These are phyloP conservation scores for Colletotrichum sp. DNA, from an alignment of 2,329 filamentous ascomycete genomes.

Conservation along the genomic window DNA sequence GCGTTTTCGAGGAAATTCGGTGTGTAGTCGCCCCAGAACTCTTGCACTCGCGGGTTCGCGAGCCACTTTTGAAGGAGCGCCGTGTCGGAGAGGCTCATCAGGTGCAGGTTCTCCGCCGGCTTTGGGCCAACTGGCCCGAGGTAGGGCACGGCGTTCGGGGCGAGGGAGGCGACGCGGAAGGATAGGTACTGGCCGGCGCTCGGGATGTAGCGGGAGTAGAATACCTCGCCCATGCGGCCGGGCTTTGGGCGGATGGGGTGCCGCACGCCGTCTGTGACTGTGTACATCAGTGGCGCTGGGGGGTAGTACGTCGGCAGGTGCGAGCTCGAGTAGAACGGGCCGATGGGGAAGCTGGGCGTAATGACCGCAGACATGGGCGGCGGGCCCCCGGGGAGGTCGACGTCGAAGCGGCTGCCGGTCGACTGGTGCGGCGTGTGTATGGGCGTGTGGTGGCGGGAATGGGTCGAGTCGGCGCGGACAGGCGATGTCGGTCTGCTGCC, in stretches of 20 bases:
- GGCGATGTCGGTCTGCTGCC: conserved; percentile 61
- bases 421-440: conserved; percentile 31
- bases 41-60: conserved; percentile 80
- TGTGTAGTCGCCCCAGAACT: conserved; percentile 81
- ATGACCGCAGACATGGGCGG: conserved; percentile 37
- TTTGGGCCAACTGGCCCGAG: conserved; percentile 59
- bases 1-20: conserved; percentile 70
- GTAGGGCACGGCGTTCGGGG: conserved; percentile 67
- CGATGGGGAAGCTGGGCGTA: conserved; percentile 50
- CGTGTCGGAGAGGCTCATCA: conserved; percentile 55
- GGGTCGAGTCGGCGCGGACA: conserved; percentile 34
- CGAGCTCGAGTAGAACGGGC: conserved; percentile 81
- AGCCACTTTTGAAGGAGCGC: conserved; percentile 84
- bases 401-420: conserved; percentile 22
- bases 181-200: conserved; percentile 84
- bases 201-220: conserved; percentile 88
- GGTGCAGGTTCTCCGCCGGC: conserved; percentile 43
- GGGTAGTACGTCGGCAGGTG: conserved; percentile 93
- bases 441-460: conserved; percentile 27
- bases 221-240: conserved; percentile 86
- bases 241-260: conserved; percentile 90
- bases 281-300: conserved; percentile 81
- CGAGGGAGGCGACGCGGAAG: conserved; percentile 82
- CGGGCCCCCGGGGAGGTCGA: conserved; percentile 44
- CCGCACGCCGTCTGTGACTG: conserved; percentile 76